A percentile compares a stretch with the other conserved stretches of the same genome.
These are phyloP conservation scores for Musa beccarii DNA, from an alignment of 176 grass and related monocot species.

Conservation along the genomic window DNA sequence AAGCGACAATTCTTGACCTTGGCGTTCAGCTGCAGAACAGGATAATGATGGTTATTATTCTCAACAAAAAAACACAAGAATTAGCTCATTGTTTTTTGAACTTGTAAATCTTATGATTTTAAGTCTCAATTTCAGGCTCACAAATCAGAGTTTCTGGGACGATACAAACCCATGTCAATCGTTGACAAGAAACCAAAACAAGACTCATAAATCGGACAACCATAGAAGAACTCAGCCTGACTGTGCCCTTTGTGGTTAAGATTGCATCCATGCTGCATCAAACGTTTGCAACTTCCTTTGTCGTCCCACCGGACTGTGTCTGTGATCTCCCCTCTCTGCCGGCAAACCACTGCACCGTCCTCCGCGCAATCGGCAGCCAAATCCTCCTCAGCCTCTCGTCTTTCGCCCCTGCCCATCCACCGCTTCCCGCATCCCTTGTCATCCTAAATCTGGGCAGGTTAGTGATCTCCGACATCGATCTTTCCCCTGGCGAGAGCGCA, in stretches of 20 bases:
- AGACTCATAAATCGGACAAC: no score
- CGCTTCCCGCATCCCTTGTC: slow-evolving; percentile 9
- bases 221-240: background rate
- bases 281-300: background rate
- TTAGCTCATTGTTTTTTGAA: no score
- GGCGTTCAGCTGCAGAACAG: no score
- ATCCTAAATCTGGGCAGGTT: slow-evolving; percentile 42
- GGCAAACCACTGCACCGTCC: slow-evolving; percentile 59
- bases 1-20: no score
- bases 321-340: slow-evolving; percentile 20
- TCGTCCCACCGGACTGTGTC: background rate
- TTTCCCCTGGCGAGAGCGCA: slow-evolving; percentile 33
- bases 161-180: no score
- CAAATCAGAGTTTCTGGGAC: no score
- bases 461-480: slow-evolving; percentile 86
- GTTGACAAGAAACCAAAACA: no score
- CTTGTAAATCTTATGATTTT: no score
- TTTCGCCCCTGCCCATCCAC: background rate
- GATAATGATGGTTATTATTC: no score
- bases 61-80: no score
- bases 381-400: slow-evolving; percentile 44
- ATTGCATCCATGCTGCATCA: background rate
- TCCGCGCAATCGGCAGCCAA: slow-evolving; percentile 71
- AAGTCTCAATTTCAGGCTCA: no score
- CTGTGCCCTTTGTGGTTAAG: background rate